Evolutionary conservation across 257 asterid species (phyloP).

Genomic region (Solanum appendiculatum): DNA sequence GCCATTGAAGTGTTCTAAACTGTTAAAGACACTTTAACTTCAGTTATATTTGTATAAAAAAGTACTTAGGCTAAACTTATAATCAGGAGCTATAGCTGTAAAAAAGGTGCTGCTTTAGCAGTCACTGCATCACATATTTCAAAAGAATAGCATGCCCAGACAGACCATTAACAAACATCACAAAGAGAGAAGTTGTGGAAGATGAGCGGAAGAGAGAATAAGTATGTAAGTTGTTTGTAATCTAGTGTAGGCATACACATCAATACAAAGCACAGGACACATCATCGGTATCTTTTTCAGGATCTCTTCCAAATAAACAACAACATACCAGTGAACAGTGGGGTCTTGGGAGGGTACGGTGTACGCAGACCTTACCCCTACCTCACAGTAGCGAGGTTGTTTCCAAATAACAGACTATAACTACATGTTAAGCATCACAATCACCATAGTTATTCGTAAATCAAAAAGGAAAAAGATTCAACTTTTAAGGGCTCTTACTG

Average conservation of each 20-base stretch:
- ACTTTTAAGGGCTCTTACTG: constrained; percentile 51
- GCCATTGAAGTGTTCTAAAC: not conserved
- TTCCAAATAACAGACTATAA: not conserved
- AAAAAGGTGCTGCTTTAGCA: not conserved
- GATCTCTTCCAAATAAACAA: not conserved
- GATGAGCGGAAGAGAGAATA: not conserved
- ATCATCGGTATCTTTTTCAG: not conserved
- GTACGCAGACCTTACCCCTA: not conserved
- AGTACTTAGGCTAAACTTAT: not conserved
- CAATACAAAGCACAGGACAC: not conserved
- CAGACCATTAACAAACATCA: not conserved
- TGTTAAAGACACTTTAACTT: not conserved
- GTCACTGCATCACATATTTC: not conserved
- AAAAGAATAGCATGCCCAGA: not conserved
- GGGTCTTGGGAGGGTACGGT: not conserved
- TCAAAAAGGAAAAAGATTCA: not conserved
- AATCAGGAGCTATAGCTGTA: not conserved
- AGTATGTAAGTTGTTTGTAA: not conserved
- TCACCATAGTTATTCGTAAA: not conserved
- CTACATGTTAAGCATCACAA: not conserved
- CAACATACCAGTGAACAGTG: not conserved
- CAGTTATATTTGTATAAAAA: not conserved
- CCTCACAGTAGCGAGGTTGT: not conserved
- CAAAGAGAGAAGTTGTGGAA: not conserved
- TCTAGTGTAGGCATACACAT: not conserved